These are phyloP conservation scores for Talaromyces liani DNA, from an alignment of 495 filamentous ascomycete species.

Conservation along the genomic window DNA sequence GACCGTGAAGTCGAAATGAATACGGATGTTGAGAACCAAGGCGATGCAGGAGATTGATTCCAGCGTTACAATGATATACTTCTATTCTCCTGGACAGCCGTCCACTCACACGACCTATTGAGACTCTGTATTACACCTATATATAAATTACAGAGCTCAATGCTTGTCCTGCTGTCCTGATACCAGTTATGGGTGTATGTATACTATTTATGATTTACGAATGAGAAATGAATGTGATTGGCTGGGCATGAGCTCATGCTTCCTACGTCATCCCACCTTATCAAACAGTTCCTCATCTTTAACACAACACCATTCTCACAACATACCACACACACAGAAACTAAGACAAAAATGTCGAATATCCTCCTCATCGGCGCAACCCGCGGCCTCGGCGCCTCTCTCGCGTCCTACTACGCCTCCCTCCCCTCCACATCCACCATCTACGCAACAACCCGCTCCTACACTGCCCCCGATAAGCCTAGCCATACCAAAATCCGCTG, in stretches of 20 bases:
- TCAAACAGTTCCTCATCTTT: background rate
- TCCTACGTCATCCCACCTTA: background rate
- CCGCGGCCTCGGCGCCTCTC: conserved; percentile 56
- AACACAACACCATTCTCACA: background rate
- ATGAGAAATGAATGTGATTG: background rate
- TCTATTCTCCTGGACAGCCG: too few species aligned
- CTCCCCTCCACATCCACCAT: conserved; percentile 36
- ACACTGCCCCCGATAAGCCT: conserved; percentile 17
- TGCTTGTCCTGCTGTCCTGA: background rate
- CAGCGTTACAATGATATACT: background rate
- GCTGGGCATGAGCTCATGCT: background rate
- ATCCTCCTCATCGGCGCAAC: conserved; percentile 62
- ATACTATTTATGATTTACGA: conserved; percentile 2
- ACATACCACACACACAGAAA: background rate
- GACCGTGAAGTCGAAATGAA: background rate
- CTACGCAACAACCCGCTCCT: conserved; percentile 52
- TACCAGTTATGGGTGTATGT: background rate
- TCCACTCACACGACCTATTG: too few species aligned
- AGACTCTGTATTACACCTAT: background rate
- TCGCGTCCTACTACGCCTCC: conserved; percentile 50
- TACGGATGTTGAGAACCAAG: background rate
- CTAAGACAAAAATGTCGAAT: conserved; percentile 19
- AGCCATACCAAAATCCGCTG: conserved; percentile 31
- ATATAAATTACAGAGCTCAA: background rate
- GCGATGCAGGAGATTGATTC: background rate